Base-by-base conservation (phyloP, 306 rosid species). In the Sicyos edulis region DNA sequence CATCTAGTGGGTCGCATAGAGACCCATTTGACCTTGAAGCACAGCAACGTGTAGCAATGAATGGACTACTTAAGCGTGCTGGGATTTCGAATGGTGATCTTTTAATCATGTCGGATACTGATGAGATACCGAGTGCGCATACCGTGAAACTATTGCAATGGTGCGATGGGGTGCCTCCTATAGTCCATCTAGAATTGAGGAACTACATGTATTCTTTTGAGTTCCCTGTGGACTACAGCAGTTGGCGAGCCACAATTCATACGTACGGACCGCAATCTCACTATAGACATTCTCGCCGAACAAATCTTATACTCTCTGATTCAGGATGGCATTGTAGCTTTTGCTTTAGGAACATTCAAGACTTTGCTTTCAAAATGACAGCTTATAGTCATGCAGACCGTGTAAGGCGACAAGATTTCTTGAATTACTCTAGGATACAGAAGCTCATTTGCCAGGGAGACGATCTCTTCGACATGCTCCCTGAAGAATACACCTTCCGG, bases 351-450 rank as follows among this genome's bases (percentile, higher is more conserved):
- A 44, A 60, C 47, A 83, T 93, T 67, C 65, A 83, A 4, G 98
- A 93, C 34, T 87, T 91, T 78, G 92, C 82, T 66, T 90, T 93
- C 76, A 93, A 93, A 55, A 93, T 93, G 99, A 91, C 89, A 8
- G 92, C 92, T 26, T 93, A 90, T 29, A 91, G 99, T 84, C 99
- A 93, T 1, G 92, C 97, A 20, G 95, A 93, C 73, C 97, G 97
- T 0, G 97, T 88, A n/a, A 85, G 40, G 66, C 49, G 58, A 72
- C 82, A 65, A 37, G 85, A 82, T 14, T 93, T 93, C 78, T 81
- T 93, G 3, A 74, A 86, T 58, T 79, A 82, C 58, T 72, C 85
- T 22, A 88, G 99, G 77, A 93, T 91, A 69, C 97, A 93, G 71
- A 74, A 83, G 55, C 77, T 83, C 17, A 85, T 93, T 53, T 93